Evolutionary conservation across 345 rosid genomes (phyloP).

Genomic region (Salix dunnii): DNA sequence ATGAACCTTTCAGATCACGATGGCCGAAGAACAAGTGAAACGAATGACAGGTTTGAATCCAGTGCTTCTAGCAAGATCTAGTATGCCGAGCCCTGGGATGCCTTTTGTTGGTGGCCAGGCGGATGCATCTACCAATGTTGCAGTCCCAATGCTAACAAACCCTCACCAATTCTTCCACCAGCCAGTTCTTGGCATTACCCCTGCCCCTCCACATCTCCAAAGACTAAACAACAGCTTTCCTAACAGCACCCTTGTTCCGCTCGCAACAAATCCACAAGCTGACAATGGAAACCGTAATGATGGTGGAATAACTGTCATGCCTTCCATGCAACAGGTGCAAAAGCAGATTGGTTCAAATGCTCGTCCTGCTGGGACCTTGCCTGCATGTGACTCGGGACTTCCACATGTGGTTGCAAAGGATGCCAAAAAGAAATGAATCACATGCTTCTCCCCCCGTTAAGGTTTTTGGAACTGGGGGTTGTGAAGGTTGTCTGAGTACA

Average conservation of each 20-base stretch:
- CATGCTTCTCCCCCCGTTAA: not conserved
- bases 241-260: conserved; percentile 21
- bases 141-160: conserved; percentile 34
- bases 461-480: not conserved
- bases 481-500: not conserved
- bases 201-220: conserved; percentile 33
- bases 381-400: conserved; percentile 25
- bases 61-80: conserved; percentile 52
- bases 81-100: conserved; percentile 14
- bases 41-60: conserved; percentile 84
- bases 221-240: conserved; percentile 29
- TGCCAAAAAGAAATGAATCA: conserved; percentile 20
- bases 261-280: conserved; percentile 9
- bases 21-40: conserved; percentile 98
- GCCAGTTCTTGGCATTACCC: conserved; percentile 24
- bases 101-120: conserved; percentile 16
- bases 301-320: conserved; percentile 20
- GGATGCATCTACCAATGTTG: conserved; percentile 3
- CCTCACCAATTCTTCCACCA: conserved; percentile 43
- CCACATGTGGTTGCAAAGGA: conserved; percentile 19
- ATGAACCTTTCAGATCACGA: conserved; percentile 67
- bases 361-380: conserved; percentile 16
- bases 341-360: conserved; percentile 12
- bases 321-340: conserved; percentile 16
- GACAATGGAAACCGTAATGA: conserved; percentile 10